Evolutionary conservation across 495 filamentous ascomycete genomes (phyloP).

Genomic region (Xylaria flabelliformis): DNA sequence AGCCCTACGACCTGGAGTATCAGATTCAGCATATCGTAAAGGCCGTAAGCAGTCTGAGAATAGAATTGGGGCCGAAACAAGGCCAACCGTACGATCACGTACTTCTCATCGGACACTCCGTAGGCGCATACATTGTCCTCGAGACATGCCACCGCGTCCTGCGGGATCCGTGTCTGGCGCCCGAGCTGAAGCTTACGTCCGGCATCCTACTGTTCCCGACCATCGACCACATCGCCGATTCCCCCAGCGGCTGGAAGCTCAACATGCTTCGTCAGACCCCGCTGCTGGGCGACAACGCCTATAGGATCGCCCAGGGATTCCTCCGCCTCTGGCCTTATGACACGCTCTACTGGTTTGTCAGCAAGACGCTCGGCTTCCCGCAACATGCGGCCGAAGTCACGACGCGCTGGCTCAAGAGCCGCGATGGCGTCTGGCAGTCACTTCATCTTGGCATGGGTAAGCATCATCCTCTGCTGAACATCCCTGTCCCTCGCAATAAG

Average conservation of each 20-base stretch:
- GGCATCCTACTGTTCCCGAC: constrained; percentile 80
- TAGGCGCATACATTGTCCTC: constrained; percentile 78
- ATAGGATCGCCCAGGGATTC: constrained; percentile 55
- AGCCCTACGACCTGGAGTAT: constrained; percentile 62
- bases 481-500: background rate
- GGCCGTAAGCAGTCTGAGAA: constrained; percentile 28
- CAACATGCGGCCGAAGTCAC: constrained; percentile 66
- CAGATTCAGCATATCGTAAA: constrained; percentile 62
- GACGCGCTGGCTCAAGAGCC: constrained; percentile 64
- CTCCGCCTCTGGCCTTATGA: constrained; percentile 54
- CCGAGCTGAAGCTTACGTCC: constrained; percentile 44
- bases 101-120: constrained; percentile 83
- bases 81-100: constrained; percentile 56
- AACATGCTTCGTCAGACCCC: constrained; percentile 60
- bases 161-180: constrained; percentile 29
- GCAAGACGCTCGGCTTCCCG: constrained; percentile 60
- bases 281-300: constrained; percentile 59
- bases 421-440: constrained; percentile 71
- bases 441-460: constrained; percentile 57
- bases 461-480: background rate
- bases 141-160: constrained; percentile 68
- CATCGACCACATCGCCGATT: constrained; percentile 73
- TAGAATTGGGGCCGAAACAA: constrained; percentile 29
- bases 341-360: constrained; percentile 52
- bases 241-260: constrained; percentile 66